Base-by-base conservation (phyloP, 2,329 filamentous ascomycete genomes). In the Epichloe amarillans region DNA sequence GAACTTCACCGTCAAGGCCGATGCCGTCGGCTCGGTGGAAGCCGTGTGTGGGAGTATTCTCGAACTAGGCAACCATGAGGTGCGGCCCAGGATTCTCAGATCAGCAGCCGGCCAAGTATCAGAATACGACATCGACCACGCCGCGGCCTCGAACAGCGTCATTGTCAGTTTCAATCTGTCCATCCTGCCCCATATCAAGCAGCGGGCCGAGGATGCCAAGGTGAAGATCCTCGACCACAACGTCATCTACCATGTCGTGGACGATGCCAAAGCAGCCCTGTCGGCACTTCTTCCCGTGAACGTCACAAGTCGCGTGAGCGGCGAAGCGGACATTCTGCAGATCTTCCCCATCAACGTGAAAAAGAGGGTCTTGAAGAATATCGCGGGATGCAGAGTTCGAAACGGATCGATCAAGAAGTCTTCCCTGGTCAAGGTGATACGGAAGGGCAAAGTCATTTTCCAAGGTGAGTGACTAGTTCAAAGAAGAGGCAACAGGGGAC, bases 11-110 rank as follows among this genome's bases (percentile, higher is more conserved):
- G 75, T 98, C 69, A 95, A 94, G 67, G 90, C 84, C 50, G 93
- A 98, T 60, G 93, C 97, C 17, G 86, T 85, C 54, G 93, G 93
- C 38, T 97, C 91, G 0, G 89, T 90, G 0, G 93, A 98, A 70
- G 93, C 93, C 2, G 85, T 97, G 3, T 75, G 83, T 53, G 84
- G 87, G 46, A 83, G 84, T 8, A 76, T 98, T 52, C 72, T 82
- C 54, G 80, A 84, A 53, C 74, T 96, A 55, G 89, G 90, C 55
- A 95, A 85, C 69, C 82, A 88, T 58, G 88, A 97, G 64, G 83
- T 96, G 39, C 79, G 74, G 35, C 79, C 90, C 14, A 80, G 82
- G 51, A 75, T 98, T 52, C 77, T 98, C 37, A 82, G 85, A 21
- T 84, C 85, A 3, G 80, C 77, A 2, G 85, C 93, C 1, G 94